Percentiles rank a stretch among this genome's conserved stretches.
phyloP scores from a whole-genome alignment of 2,329 filamentous ascomycete genomes.

The Hypoxylon rubiginosum region DNA sequence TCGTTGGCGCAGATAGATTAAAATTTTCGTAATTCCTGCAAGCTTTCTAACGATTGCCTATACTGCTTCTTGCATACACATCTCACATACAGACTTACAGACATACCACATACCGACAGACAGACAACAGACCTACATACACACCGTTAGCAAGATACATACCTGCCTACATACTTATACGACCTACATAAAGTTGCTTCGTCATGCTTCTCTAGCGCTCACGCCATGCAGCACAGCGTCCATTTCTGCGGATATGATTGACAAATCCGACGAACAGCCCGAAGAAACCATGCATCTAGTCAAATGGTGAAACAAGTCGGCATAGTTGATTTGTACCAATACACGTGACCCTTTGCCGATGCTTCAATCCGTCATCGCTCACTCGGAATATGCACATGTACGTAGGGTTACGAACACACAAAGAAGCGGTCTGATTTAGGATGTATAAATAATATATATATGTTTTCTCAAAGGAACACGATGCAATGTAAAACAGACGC shows the following conservation, averaged over 20 bases:
- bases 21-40: not conserved
- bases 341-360: slow-evolving; percentile 47
- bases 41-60: not conserved
- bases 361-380: slow-evolving; percentile 43
- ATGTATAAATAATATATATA: slow-evolving; percentile 1
- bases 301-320: slow-evolving; percentile 48
- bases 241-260: slow-evolving; percentile 36
- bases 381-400: slow-evolving; percentile 23
- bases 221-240: slow-evolving; percentile 38
- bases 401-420: slow-evolving; percentile 5
- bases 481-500: slow-evolving; percentile 13
- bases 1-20: not conserved
- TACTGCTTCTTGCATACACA: not conserved
- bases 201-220: slow-evolving; percentile 40
- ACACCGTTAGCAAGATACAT: not conserved
- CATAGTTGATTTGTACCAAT: slow-evolving; percentile 39
- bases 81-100: not conserved
- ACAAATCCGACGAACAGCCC: slow-evolving; percentile 37
- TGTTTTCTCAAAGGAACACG: not conserved
- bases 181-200: slow-evolving; percentile 9
- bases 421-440: slow-evolving; percentile 37
- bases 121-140: too few species aligned
- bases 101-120: too few species aligned
- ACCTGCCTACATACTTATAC: not conserved
- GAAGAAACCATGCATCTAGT: slow-evolving; percentile 47